Percentiles rank a stretch among this genome's conserved stretches.
These are phyloP conservation scores for Flaveria bidentis DNA, from an alignment of 129 eudicot species.

Conservation along the genomic window DNA sequence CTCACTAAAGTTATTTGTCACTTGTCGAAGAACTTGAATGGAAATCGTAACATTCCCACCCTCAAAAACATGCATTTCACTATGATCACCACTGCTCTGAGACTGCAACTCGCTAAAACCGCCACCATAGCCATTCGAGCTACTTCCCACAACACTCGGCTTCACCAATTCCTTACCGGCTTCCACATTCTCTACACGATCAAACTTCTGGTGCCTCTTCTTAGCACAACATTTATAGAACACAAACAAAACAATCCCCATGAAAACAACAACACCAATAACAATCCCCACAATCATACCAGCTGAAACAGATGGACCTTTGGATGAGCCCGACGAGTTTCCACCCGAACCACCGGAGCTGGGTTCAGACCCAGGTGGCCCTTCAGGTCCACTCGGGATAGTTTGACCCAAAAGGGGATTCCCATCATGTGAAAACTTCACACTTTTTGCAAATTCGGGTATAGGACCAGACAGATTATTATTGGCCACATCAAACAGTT, in stretches of 20 bases:
- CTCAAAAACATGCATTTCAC: slow-evolving; percentile 62
- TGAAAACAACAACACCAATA: slow-evolving; percentile 48
- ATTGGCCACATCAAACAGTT: slow-evolving; percentile 47
- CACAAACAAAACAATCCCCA: slow-evolving; percentile 53
- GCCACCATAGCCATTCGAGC: slow-evolving; percentile 48
- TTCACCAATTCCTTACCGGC: slow-evolving; percentile 50
- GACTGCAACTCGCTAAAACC: slow-evolving; percentile 59
- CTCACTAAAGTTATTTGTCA: slow-evolving; percentile 55
- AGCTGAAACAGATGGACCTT: slow-evolving; percentile 32
- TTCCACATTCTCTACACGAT: slow-evolving; percentile 55
- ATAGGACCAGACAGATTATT: slow-evolving; percentile 55
- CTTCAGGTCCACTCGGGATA: slow-evolving; percentile 19
- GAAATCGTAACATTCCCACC: slow-evolving; percentile 72
- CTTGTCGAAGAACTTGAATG: slow-evolving; percentile 55
- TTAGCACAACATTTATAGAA: slow-evolving; percentile 54
- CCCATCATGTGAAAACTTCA: slow-evolving; percentile 39
- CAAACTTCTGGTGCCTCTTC: slow-evolving; percentile 51
- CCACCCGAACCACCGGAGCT: slow-evolving; percentile 15
- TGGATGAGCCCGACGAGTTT: slow-evolving; percentile 28
- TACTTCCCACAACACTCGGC: slow-evolving; percentile 30
- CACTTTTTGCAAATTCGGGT: slow-evolving; percentile 38
- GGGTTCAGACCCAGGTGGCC: slow-evolving; percentile 32
- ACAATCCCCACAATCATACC: slow-evolving; percentile 56
- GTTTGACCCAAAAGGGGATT: slow-evolving; percentile 43
- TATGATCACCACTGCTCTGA: slow-evolving; percentile 67